Evolutionary conservation across 768 basidiomycete genomes (phyloP).

Genomic region (Termitomyces sp.): DNA sequence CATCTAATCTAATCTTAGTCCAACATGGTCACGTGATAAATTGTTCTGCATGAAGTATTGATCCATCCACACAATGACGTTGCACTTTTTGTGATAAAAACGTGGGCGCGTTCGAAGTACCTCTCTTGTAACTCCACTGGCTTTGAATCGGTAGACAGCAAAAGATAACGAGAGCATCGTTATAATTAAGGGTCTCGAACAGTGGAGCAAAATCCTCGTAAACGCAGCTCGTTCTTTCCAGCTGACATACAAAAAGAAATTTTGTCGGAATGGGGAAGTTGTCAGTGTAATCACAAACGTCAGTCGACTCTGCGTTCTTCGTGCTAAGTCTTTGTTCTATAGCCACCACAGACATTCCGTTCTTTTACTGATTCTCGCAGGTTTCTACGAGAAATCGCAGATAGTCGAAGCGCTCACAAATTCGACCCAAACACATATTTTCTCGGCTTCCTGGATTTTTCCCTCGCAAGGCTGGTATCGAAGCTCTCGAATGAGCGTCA

Average conservation of each 20-base stretch:
- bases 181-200: background rate
- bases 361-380: conserved; percentile 75
- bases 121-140: background rate
- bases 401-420: conserved; percentile 58
- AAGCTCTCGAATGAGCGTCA: conserved; percentile 58
- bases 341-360: conserved; percentile 78
- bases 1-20: too few species aligned
- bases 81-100: too few species aligned
- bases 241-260: conserved; percentile 58
- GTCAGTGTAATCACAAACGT: conserved; percentile 73
- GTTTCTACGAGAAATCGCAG: conserved; percentile 66
- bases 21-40: too few species aligned
- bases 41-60: too few species aligned
- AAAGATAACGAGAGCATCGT: background rate
- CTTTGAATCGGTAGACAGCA: background rate
- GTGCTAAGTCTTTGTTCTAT: background rate
- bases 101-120: too few species aligned
- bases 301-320: conserved; percentile 20
- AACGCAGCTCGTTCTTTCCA: conserved; percentile 54
- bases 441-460: conserved; percentile 73
- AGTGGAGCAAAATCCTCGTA: conserved; percentile 55
- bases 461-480: conserved; percentile 59
- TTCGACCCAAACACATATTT: conserved; percentile 73
- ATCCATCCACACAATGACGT: background rate
- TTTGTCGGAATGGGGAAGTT: conserved; percentile 79